Evolutionary conservation across 805 yeast genomes (phyloP).

Genomic region (Candida namnaoensis): DNA sequence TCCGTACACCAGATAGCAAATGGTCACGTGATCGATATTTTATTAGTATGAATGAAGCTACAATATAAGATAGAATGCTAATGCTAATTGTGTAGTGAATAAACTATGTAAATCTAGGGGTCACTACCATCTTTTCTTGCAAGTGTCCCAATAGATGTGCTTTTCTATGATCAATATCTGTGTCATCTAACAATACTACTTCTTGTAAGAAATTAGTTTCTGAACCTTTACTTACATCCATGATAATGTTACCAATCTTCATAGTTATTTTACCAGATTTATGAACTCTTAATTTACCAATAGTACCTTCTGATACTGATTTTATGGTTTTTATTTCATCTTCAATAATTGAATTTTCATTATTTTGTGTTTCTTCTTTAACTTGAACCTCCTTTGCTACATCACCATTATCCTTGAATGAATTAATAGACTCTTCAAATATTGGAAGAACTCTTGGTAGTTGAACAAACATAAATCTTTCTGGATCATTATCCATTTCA

Average conservation of each 20-base stretch:
- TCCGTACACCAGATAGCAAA: too few species aligned
- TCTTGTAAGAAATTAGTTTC: constrained; percentile 67
- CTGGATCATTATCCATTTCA: constrained; percentile 21
- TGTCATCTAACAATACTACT: constrained; percentile 44
- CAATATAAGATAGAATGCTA: too few species aligned
- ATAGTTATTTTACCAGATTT: constrained; percentile 77
- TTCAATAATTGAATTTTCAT: not conserved
- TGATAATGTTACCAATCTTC: constrained; percentile 58
- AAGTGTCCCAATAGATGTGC: constrained; percentile 47
- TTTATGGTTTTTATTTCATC: constrained; percentile 7
- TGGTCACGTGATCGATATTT: too few species aligned
- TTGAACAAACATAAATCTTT: constrained; percentile 27
- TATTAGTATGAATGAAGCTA: too few species aligned
- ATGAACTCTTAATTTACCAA: constrained; percentile 72
- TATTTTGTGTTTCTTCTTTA: constrained; percentile 4
- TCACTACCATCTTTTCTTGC: constrained; percentile 45
- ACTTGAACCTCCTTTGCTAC: constrained; percentile 8
- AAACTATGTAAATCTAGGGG: constrained; percentile 33
- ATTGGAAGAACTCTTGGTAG: constrained; percentile 28
- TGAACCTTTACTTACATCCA: constrained; percentile 69
- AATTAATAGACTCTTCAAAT: constrained; percentile 15
- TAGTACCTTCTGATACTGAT: constrained; percentile 36
- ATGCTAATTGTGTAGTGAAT: too few species aligned
- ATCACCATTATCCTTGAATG: constrained; percentile 10
- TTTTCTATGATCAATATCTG: constrained; percentile 24